Conservation (phyloP, 2,329 filamentous ascomycete genomes). For the Colletotrichum graminicola region DNA sequence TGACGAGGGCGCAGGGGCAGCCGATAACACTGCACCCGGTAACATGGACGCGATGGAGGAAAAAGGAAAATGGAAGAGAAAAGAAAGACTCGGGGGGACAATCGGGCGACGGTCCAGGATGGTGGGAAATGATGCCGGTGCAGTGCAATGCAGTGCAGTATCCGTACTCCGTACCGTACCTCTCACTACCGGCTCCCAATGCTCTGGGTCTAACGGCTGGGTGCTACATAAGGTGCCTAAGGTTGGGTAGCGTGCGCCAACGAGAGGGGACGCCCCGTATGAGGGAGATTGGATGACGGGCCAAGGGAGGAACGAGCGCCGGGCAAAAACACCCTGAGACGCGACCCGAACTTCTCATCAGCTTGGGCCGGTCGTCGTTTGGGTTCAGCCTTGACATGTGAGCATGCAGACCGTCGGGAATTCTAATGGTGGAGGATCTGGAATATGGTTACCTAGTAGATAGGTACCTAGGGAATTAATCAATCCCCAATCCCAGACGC, state of each 20-base stretch:
- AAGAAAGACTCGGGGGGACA: background rate
- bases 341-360: background rate
- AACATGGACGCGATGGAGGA: constrained; percentile 5
- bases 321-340: background rate
- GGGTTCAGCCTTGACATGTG: background rate
- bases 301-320: constrained; percentile 35
- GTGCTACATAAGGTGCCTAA: constrained; percentile 15
- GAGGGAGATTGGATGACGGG: constrained; percentile 40
- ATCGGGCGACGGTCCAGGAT: constrained; percentile 1
- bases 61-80: background rate
- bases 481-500: background rate
- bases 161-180: background rate
- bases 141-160: background rate
- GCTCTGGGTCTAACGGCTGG: constrained; percentile 36
- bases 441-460: too few relatives aligned
- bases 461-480: too few relatives aligned
- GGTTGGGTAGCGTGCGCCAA: background rate
- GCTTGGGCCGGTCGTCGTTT: background rate
- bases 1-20: background rate
- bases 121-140: constrained; percentile 37
- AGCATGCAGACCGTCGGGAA: background rate
- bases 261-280: background rate
- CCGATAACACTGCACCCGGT: constrained; percentile 7
- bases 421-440: background rate
- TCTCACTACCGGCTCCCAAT: constrained; percentile 6